Evolutionary conservation across 2,329 filamentous ascomycete genomes (phyloP), one percentile per base, ranked within the genome.

Genomic region (Aspergillus terreus): DNA sequence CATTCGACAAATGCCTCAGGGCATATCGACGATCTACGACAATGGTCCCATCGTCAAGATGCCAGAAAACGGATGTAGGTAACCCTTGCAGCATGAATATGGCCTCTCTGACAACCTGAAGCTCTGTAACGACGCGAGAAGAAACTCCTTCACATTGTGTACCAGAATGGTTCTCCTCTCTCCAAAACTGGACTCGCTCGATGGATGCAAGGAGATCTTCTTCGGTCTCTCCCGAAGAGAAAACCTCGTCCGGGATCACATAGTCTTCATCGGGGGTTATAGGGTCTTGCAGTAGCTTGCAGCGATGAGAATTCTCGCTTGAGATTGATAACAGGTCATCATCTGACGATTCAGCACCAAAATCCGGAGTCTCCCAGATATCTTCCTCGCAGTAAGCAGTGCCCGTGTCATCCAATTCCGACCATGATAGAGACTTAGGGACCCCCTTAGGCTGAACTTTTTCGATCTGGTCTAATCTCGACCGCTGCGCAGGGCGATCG

Each of bases 11-110:
- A 58, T 75, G 66, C 9, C 53, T 54, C 23, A 71, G 50, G 19
- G 56, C 58, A 58, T 74, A 74, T 49, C 65, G 64, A 21, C 69
- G 60, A 46, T 75, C 71, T 40, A 75, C 58, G 51, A 65, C 62
- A n/a, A 74, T 58, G 4, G 52, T 56, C 33, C 64, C 58, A 33
- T 70, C 58, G 27, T 70, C 65, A 17, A 68, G 30, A 48, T 65
- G 59, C 74, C 68, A 58, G 61, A 92, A 96, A 1, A 96, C 65
- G 1, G 84, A 86, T 2, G 88, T 92, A 5, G 85, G 81, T 4
- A 94, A 74, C 0, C 92, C 92, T 49, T 84, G 82, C 0, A 97
- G 79, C 89, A 96, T 95, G 62, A 90, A 92, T 0, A 96, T 75
- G 0, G 84, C 82, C 63, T 97, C 91, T 44, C 90, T 83, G 23